Percentiles rank a stretch among this genome's conserved stretches.
phyloP scores from a whole-genome alignment of 1,284 basidiomycete genomes.

The Apiotrichum mycotoxinovorans region DNA sequence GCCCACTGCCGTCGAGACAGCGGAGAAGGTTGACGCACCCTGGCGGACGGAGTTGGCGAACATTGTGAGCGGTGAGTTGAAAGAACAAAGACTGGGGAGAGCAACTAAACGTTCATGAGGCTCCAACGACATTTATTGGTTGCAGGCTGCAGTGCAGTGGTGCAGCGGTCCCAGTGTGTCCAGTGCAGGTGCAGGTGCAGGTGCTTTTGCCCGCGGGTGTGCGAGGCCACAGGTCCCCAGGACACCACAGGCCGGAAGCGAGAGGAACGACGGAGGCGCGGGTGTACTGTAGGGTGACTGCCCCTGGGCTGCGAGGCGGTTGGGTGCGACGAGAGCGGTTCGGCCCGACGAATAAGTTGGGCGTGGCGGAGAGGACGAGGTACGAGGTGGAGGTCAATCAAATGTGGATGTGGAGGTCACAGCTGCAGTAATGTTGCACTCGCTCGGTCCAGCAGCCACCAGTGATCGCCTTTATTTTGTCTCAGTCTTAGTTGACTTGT shows the following conservation, averaged over 20 bases:
- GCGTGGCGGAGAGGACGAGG: slow-evolving; percentile 3
- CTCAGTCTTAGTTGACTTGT: too few relatives aligned
- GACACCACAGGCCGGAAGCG: too few relatives aligned
- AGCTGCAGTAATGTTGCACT: too few relatives aligned
- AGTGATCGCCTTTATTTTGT: too few relatives aligned
- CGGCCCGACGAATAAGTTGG: neutral
- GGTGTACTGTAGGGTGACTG: neutral
- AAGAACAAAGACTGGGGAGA: neutral
- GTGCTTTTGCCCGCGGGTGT: too few relatives aligned
- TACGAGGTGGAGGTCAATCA: neutral
- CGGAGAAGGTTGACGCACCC: slow-evolving; percentile 19
- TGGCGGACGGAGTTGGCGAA: slow-evolving; percentile 42
- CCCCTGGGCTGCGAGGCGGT: neutral
- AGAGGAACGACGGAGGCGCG: too few relatives aligned
- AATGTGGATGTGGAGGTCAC: neutral
- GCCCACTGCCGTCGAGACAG: too few relatives aligned
- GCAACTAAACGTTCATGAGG: too few relatives aligned
- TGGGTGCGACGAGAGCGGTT: neutral
- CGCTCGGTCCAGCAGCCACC: too few relatives aligned
- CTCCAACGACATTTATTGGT: neutral
- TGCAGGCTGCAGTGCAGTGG: neutral
- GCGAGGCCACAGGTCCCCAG: too few relatives aligned
- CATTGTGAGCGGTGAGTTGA: slow-evolving; percentile 25
- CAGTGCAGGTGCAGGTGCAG: too few relatives aligned
- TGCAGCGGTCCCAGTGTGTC: too few relatives aligned